Base-by-base conservation (phyloP, 148 eudicot genomes). In the Camellia granthamiana region DNA sequence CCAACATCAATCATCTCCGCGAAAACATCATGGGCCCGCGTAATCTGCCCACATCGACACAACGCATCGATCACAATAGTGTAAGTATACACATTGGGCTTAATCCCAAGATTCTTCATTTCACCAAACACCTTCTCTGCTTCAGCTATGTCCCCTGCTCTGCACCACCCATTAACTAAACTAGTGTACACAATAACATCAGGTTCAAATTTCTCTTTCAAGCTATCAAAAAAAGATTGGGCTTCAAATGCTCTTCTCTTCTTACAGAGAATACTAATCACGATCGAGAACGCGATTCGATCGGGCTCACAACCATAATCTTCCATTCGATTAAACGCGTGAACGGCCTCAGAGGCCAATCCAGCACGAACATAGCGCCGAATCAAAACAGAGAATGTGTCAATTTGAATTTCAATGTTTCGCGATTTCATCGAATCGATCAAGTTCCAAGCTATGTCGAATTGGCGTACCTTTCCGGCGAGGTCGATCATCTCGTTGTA, bases 21-120 rank as follows among this genome's bases (percentile, higher is more conserved):
- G 13, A 95, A 92, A 41, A 95, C 97, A 85, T 95, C 99, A 46
- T 95, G 92, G 23, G 99, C 98, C 12, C 99, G 92, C 0, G 85
- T 90, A 64, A 91, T 91, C 68, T 93, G 98, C 73, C 98, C 93
- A 10, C 83, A 69, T 69, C 99, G 86, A 84, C 98, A 95, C 88
- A 95, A 81, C 0, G 87, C 97, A 88, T 95, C 99, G 72, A 95
- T 92, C 55, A 93, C 93, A 78, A 79, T 81, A 46, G 79, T 84
- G 65, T 92, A 95, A 18, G 98, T 93, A 68, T 90, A 90, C 77
- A 95, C 99, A 88, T 90, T 92, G 4, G 97, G 99, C 81, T 84
- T 86, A 68, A 95, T 82, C 76, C 92, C 97, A 7, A 84, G 88
- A 16, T 0, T 3, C 85, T 95, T 95, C 99, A 95, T 95, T 77